Conservation (phyloP, 495 filamentous ascomycete species). For the Clavariopsis aquatica region DNA sequence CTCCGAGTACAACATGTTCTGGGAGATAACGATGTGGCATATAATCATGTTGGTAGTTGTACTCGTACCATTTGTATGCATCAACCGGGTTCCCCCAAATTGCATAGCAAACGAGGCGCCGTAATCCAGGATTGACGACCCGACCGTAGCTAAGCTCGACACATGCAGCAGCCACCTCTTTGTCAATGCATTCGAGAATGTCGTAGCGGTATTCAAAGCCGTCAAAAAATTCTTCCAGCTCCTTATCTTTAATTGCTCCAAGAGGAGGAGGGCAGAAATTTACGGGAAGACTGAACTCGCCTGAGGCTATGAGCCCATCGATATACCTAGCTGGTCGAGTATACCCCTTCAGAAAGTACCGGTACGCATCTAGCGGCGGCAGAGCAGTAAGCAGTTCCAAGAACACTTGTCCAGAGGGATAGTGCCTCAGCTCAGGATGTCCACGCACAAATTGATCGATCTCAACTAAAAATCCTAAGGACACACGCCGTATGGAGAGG, state of each 20-base stretch:
- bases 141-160: neutral
- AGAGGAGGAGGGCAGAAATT: slow-evolving; percentile 7
- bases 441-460: slow-evolving; percentile 29
- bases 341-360: slow-evolving; percentile 35
- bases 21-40: slow-evolving; percentile 36
- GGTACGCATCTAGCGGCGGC: slow-evolving; percentile 26
- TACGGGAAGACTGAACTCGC: slow-evolving; percentile 1
- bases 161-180: slow-evolving; percentile 13
- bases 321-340: slow-evolving; percentile 33
- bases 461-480: slow-evolving; percentile 26
- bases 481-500: slow-evolving; percentile 15
- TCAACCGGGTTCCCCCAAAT: slow-evolving; percentile 32
- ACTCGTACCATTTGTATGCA: slow-evolving; percentile 32
- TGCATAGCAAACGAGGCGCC: slow-evolving; percentile 24
- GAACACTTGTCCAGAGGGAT: slow-evolving; percentile 4
- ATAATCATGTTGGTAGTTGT: slow-evolving; percentile 32
- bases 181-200: slow-evolving; percentile 31
- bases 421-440: slow-evolving; percentile 25
- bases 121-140: slow-evolving; percentile 3
- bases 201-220: slow-evolving; percentile 29
- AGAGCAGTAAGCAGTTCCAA: slow-evolving; percentile 11
- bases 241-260: neutral
- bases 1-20: slow-evolving; percentile 29
- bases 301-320: slow-evolving; percentile 7
- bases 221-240: slow-evolving; percentile 28